Percentiles rank a stretch among this genome's conserved stretches.
Conservation (phyloP, 176 grass and related monocot species). For the Alopecurus myosuroides region DNA sequence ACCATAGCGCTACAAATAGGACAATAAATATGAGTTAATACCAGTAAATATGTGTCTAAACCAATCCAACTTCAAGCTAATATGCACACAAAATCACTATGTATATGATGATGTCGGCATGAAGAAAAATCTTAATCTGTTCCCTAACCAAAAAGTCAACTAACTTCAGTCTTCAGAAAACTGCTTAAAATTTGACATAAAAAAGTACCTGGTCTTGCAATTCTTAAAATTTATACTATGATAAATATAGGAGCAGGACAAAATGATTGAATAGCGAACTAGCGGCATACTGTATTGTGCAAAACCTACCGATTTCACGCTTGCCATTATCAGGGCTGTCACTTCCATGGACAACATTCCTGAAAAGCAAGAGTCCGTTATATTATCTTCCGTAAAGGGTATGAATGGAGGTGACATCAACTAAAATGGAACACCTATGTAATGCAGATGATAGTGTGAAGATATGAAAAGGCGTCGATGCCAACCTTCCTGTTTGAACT, state of each 20-base stretch:
- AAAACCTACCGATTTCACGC: conserved; percentile 72
- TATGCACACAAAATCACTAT: background rate
- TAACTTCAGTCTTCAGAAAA: background rate
- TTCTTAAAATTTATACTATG: background rate
- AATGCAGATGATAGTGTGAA: conserved; percentile 1
- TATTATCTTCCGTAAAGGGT: background rate
- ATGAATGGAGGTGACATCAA: background rate
- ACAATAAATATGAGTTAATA: background rate
- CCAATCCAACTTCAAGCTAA: background rate
- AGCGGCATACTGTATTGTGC: background rate
- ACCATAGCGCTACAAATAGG: conserved; percentile 65
- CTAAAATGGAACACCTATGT: background rate
- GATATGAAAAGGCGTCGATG: background rate
- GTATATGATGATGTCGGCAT: background rate
- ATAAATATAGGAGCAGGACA: background rate
- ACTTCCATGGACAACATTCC: conserved; percentile 98
- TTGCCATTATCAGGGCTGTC: conserved; percentile 90
- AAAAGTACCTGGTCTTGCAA: background rate
- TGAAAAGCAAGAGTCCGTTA: conserved; percentile 35
- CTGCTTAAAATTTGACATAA: background rate
- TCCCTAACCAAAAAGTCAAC: background rate
- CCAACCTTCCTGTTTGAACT: conserved; percentile 93
- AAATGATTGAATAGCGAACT: background rate
- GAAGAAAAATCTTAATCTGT: background rate
- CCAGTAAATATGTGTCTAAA: background rate